Evolutionary conservation across 2,329 filamentous ascomycete genomes (phyloP).

Genomic region (Phialophora tarda): DNA sequence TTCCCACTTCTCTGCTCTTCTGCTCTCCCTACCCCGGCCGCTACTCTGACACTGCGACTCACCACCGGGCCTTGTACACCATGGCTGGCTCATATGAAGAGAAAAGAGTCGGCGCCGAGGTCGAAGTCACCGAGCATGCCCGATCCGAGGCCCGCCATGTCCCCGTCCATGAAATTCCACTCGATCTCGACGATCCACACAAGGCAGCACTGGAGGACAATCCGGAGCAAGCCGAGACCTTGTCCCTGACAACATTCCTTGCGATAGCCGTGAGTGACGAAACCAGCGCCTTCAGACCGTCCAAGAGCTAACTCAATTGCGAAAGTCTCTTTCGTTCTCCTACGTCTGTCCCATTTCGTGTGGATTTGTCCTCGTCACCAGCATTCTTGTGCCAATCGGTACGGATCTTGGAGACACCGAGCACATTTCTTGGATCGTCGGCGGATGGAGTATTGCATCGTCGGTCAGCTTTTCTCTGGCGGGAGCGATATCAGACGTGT

Average conservation of each 20-base stretch:
- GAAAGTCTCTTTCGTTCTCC: conserved; percentile 27
- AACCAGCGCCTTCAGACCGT: not conserved
- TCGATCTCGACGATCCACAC: conserved; percentile 31
- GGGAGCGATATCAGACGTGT: conserved; percentile 46
- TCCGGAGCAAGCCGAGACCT: conserved; percentile 25
- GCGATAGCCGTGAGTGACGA: conserved; percentile 20
- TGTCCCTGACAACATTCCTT: conserved; percentile 24
- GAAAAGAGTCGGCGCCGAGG: not conserved
- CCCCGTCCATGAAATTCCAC: conserved; percentile 10
- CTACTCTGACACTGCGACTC: not conserved
- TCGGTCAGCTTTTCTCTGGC: conserved; percentile 41
- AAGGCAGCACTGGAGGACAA: conserved; percentile 32
- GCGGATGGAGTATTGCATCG: conserved; percentile 26
- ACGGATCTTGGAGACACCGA: conserved; percentile 26
- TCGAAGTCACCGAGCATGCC: conserved; percentile 5
- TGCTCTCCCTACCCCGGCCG: not conserved
- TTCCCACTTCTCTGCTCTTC: not conserved
- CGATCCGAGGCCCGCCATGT: conserved; percentile 15
- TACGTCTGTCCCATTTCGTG: conserved; percentile 41
- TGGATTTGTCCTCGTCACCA: conserved; percentile 41
- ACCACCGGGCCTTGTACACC: not conserved
- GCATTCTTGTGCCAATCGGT: conserved; percentile 27
- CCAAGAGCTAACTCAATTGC: not conserved
- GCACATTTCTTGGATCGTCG: conserved; percentile 26
- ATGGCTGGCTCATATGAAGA: conserved; percentile 15